A percentile compares a stretch with the other conserved stretches of the same genome.
phyloP scores from a whole-genome alignment of 163 green algal genomes.

The Trebouxia gelatinosa region DNA sequence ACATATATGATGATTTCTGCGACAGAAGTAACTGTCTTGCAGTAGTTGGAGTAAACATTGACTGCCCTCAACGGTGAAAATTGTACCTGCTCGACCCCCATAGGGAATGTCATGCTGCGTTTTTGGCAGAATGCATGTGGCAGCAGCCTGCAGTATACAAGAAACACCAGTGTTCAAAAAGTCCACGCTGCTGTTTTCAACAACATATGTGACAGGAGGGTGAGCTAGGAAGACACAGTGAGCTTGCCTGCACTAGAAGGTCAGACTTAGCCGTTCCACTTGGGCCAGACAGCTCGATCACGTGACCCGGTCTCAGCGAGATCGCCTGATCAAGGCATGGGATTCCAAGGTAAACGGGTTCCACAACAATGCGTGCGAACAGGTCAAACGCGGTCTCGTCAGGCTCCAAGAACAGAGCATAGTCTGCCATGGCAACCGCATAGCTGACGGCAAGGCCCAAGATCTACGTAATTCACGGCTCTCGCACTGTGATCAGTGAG shows the following conservation, averaged over 20 bases:
- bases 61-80: not conserved
- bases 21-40: not conserved
- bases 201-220: not conserved
- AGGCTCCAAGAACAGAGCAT: constrained; percentile 8
- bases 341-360: not conserved
- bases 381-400: constrained; percentile 16
- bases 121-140: constrained; percentile 22
- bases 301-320: constrained; percentile 11
- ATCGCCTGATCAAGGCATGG: constrained; percentile 19
- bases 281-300: constrained; percentile 7
- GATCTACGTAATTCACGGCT: no score
- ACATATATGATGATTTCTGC: constrained; percentile 1
- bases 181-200: no score
- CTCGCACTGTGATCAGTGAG: no score
- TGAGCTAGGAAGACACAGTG: not conserved
- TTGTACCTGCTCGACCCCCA: not conserved
- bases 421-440: constrained; percentile 1
- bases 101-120: not conserved
- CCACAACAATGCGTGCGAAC: not conserved
- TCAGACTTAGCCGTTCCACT: constrained; percentile 12
- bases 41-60: not conserved
- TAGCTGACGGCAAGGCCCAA: no score
- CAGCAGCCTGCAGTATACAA: constrained; percentile 22
- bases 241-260: not conserved
- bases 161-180: no score